Evolutionary conservation across 805 yeast species (phyloP), one percentile per base, ranked within the genome.

Genomic region (Yarrowia hollandica): DNA sequence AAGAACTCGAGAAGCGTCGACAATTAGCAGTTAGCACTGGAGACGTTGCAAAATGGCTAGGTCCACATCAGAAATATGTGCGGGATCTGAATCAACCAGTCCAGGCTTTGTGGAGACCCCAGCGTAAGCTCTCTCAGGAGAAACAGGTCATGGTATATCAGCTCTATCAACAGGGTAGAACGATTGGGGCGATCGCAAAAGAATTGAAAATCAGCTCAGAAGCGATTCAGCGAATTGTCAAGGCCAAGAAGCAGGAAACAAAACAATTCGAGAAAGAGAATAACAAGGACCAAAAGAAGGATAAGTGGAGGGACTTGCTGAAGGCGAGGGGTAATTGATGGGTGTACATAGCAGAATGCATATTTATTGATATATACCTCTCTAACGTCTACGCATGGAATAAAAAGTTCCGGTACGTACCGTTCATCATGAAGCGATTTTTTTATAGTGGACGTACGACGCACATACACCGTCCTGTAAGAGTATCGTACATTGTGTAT

Each of bases 1-100:
- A 35, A 21, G 58, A 52, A n/a, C 33, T 52, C 5, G 58, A 52
- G 35, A 23, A 52, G 19, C 42, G 58, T 5, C 31, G 58, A 2
- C 58, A 35, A 25, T 19, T 52, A 4, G 58, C 58, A 8, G 15
- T 52, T 3, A 37, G 44, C 21, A 52, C 58, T 8, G 58, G 58
- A 4, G 58, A 52, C 18, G 58, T 52, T 6, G 44, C 15, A 5
- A 52, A 52, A 35, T 52, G 58, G 58, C 44, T 52, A 7, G 58
- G 58, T 14, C 58, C 58, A 4, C 58, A 52, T 26, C 39, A 52
- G 11, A 34, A 52, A 10, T 28, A 52, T 18, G 44, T 52, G 11
- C 22, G 44, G 4, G 58, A 52, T 19, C 26, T 52, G 14, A 16
- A 23, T 10, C 34, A 52, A 25, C 58, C 58, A 6, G 44, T 52